Base-by-base conservation (phyloP, 1,284 basidiomycete genomes). In the Puccinia polysora region DNA sequence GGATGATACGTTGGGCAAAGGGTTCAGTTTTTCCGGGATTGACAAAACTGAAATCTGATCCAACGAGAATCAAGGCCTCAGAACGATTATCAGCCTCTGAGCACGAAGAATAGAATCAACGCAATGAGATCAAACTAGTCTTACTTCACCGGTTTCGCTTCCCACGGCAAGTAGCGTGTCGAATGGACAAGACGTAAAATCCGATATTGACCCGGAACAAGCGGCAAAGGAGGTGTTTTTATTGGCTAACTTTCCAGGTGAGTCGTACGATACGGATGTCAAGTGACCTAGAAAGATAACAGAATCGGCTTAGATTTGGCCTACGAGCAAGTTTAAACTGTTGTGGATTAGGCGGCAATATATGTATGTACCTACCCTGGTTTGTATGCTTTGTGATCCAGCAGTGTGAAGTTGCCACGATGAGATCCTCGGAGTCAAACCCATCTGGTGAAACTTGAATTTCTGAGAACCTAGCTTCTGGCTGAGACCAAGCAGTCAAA, bases 351-450 rank as follows among this genome's bases (percentile, higher is more conserved):
- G n/a, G n/a, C n/a, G n/a, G n/a, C n/a, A n/a, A n/a, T n/a, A n/a
- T n/a, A n/a, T n/a, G n/a, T n/a, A n/a, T n/a, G n/a, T n/a, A n/a
- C n/a, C n/a, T 53, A 77, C 81, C 74, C 72, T 81, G 82, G 85
- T 83, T 92, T 93, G 86, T 96, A 93, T 81, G 95, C 86, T 85
- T 98, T 97, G 88, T 45, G 5, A 69, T 58, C 65, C 65, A 69
- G 56, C 30, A 69, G 1, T 55, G 32, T 6, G 36, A 56, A 14
- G 65, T 69, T 40, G 65, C 52, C 7, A 20, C 53, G 53, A 69
- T 69, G 18, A 69, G 38, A 34, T 69, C 43, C 25, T 45, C 32
- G 5, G 65, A 69, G 36, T 69, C 55, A 25, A 55, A 50, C n/a
- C 55, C 65, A n/a, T 23, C 50, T 38, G 65, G 58, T 7, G 43